A percentile compares a stretch with the other conserved stretches of the same genome.
Conservation (phyloP, 495 filamentous ascomycete species). For the Daldinia caldariorum region DNA sequence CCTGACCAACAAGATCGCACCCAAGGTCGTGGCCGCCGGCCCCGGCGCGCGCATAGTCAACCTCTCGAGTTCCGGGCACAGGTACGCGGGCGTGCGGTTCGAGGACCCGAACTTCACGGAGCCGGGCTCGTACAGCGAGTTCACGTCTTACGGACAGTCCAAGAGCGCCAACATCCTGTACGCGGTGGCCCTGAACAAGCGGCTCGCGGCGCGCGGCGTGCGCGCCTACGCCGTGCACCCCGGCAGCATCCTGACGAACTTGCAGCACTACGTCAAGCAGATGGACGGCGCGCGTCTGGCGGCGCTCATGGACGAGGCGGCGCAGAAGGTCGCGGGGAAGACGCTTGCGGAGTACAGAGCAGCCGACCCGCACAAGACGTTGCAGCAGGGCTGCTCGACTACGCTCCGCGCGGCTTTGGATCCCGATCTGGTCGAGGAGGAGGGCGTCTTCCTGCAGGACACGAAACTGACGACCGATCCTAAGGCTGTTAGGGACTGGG, state of each 20-base stretch:
- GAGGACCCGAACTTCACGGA: slow-evolving; percentile 61
- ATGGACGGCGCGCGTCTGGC: slow-evolving; percentile 14
- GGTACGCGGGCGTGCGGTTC: slow-evolving; percentile 55
- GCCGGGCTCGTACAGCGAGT: slow-evolving; percentile 54
- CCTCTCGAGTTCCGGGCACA: slow-evolving; percentile 55
- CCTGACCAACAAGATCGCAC: slow-evolving; percentile 64
- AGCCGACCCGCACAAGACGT: slow-evolving; percentile 52
- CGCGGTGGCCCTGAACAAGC: slow-evolving; percentile 59
- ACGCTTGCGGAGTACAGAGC: slow-evolving; percentile 49
- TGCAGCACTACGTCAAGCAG: slow-evolving; percentile 36
- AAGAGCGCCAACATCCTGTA: slow-evolving; percentile 71
- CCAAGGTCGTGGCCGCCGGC: slow-evolving; percentile 52
- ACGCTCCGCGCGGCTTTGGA: slow-evolving; percentile 56
- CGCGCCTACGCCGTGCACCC: slow-evolving; percentile 57
- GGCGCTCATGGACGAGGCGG: slow-evolving; percentile 36
- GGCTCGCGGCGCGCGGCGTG: slow-evolving; percentile 47
- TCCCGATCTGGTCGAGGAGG: slow-evolving; percentile 43
- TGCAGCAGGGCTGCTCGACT: slow-evolving; percentile 56
- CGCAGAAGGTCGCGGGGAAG: slow-evolving; percentile 43
- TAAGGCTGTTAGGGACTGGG: slow-evolving; percentile 51
- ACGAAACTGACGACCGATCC: slow-evolving; percentile 44
- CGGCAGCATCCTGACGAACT: slow-evolving; percentile 54
- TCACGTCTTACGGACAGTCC: slow-evolving; percentile 62
- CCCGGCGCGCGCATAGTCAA: slow-evolving; percentile 48
- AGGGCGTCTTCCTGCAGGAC: slow-evolving; percentile 54